Base-by-base conservation (phyloP, 1,284 basidiomycete genomes). In the Apiotrichum brassicae region DNA sequence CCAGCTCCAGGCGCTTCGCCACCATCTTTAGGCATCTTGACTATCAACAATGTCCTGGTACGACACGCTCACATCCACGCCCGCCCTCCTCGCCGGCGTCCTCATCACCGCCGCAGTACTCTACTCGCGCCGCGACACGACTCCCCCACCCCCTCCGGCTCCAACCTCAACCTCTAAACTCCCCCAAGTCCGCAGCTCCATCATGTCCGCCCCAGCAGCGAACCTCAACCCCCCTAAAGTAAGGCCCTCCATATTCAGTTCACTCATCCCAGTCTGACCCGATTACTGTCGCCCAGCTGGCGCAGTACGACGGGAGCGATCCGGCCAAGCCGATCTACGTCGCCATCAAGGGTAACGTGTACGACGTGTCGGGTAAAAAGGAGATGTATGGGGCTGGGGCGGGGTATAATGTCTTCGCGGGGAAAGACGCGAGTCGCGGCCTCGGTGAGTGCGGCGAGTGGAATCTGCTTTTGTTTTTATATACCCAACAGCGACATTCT, bases 351-450 rank as follows among this genome's bases (percentile, higher is more conserved):
- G 72, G 72, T 26, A 70, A 79, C 28, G 68, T 75, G 9, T 75
- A 71, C 51, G 73, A 75, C 51, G 73, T 75, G 13, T 57, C 64
- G 6, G 45, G 54, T 46, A 74, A 73, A 57, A 58, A 57, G 43
- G 73, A 73, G 52, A 74, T 75, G 73, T 75, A 75, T 57, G 72
- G 72, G 1, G 60, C 61, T 7, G 73, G 73, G 3, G 59, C 56
- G 25, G 66, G 72, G 19, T 79, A 78, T 61, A 64, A 74, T 49
- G 53, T 55, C 47, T 81, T 81, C 61, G 79, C 92, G 11, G 93
- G 92, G 38, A 95, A 90, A 75, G 94, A 97, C 63, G 94, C 83
- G 0, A 87, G 85, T 26, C 81, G 77, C 56, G 89, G 85, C 0
- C 75, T 93, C 2, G 89, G 88, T 83, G 79, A 58, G 71, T 62